phyloP scores from a whole-genome alignment of 2,329 filamentous ascomycete genomes.

The Pseudocercospora pini-densiflorae region DNA sequence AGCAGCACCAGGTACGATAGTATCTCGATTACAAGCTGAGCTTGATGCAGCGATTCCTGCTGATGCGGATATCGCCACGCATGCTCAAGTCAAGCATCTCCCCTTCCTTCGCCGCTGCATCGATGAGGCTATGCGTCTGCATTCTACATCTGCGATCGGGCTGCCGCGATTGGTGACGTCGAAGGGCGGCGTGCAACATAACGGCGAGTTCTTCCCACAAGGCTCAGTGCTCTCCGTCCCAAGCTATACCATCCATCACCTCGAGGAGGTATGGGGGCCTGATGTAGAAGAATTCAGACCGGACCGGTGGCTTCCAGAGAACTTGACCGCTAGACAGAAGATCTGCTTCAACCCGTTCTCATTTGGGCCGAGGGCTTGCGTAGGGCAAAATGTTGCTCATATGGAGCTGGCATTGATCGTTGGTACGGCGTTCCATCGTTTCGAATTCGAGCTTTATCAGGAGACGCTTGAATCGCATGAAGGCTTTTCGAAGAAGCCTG shows the following conservation, averaged over 20 bases:
- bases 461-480: conserved; percentile 31
- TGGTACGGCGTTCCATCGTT: conserved; percentile 34
- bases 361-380: conserved; percentile 44
- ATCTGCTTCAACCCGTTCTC: conserved; percentile 44
- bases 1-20: conserved; percentile 34
- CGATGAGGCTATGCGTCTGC: conserved; percentile 39
- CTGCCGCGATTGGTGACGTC: conserved; percentile 34
- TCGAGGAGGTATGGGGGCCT: conserved; percentile 40
- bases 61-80: conserved; percentile 21
- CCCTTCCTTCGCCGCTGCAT: conserved; percentile 39
- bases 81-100: conserved; percentile 35
- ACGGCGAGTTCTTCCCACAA: conserved; percentile 28
- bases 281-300: conserved; percentile 42
- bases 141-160: conserved; percentile 37
- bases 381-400: conserved; percentile 44
- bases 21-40: conserved; percentile 35
- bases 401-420: conserved; percentile 44
- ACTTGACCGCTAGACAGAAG: conserved; percentile 36
- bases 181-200: conserved; percentile 33
- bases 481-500: conserved; percentile 36
- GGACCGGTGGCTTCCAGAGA: conserved; percentile 43
- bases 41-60: conserved; percentile 34
- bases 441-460: conserved; percentile 35
- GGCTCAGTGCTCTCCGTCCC: conserved; percentile 43
- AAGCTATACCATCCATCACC: conserved; percentile 43